Evolutionary conservation across 768 basidiomycete genomes (phyloP).

Genomic region (Trametes elegans): DNA sequence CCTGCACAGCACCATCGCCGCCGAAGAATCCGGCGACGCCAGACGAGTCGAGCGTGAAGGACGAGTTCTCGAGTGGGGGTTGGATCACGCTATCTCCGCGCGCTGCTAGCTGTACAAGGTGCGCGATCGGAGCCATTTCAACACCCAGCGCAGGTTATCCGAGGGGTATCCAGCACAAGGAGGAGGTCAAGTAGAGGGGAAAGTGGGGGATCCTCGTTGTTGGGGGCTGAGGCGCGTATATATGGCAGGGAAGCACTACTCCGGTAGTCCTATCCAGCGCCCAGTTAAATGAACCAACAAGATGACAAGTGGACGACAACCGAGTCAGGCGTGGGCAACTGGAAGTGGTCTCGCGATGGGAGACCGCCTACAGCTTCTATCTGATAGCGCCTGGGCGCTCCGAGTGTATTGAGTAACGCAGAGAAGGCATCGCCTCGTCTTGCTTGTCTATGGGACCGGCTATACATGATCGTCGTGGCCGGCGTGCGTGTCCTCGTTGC

Average conservation of each 20-base stretch:
- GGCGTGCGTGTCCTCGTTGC: too few species aligned
- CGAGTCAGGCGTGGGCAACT: too few species aligned
- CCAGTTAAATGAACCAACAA: too few species aligned
- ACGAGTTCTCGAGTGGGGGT: background rate
- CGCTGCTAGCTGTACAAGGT: background rate
- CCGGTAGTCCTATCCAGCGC: too few species aligned
- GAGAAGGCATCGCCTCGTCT: too few species aligned
- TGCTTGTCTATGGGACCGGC: too few species aligned
- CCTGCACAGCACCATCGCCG: conserved; percentile 13
- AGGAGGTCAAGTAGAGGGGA: background rate
- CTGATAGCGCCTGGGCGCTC: too few species aligned
- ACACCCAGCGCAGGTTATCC: background rate
- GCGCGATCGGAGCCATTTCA: background rate
- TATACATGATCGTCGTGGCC: too few species aligned
- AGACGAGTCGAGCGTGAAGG: conserved; percentile 12
- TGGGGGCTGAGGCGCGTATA: background rate
- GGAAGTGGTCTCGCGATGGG: too few species aligned
- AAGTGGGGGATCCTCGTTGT: background rate
- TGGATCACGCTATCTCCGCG: background rate
- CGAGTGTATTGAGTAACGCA: too few species aligned
- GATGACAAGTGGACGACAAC: too few species aligned
- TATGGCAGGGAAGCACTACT: background rate
- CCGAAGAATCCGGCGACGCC: conserved; percentile 20
- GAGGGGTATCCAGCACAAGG: background rate
- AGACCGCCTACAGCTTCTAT: too few species aligned